Conservation (phyloP, 2,329 filamentous ascomycete species). For the Penicillium sp. region DNA sequence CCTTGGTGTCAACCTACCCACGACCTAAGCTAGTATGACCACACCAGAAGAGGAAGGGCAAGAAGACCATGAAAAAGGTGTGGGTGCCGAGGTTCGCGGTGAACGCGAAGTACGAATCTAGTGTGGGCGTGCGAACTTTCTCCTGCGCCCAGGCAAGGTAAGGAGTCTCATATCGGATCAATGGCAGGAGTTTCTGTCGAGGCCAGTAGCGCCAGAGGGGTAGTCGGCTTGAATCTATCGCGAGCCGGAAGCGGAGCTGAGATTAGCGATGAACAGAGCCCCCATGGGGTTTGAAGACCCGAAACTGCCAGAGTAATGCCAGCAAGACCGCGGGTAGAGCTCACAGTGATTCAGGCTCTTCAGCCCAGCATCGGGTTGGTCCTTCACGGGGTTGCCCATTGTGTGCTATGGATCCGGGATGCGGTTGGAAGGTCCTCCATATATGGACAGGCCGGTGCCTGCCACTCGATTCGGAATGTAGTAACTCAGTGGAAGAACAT, state of each 20-base stretch:
- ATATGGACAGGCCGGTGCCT: conserved; percentile 27
- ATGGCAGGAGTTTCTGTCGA: conserved; percentile 79
- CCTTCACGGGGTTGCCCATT: conserved; percentile 45
- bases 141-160: conserved; percentile 88
- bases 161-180: conserved; percentile 93
- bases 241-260: conserved; percentile 1
- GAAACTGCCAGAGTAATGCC: not conserved
- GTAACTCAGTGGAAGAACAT: conserved; percentile 21
- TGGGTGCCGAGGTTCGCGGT: conserved; percentile 96
- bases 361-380: conserved; percentile 67
- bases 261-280: conserved; percentile 1
- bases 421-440: conserved; percentile 29
- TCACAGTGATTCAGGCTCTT: conserved; percentile 77
- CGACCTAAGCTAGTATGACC: conserved; percentile 83
- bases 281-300: not conserved
- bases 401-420: conserved; percentile 29
- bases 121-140: conserved; percentile 75
- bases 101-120: conserved; percentile 96
- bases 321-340: conserved; percentile 6
- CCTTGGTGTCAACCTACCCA: conserved; percentile 64
- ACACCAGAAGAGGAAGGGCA: conserved; percentile 97
- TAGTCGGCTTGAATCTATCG: conserved; percentile 76
- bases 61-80: conserved; percentile 96
- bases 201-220: conserved; percentile 86
- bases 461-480: conserved; percentile 16